phyloP scores from a whole-genome alignment of 768 basidiomycete species.

The Agrocybe praecox region DNA sequence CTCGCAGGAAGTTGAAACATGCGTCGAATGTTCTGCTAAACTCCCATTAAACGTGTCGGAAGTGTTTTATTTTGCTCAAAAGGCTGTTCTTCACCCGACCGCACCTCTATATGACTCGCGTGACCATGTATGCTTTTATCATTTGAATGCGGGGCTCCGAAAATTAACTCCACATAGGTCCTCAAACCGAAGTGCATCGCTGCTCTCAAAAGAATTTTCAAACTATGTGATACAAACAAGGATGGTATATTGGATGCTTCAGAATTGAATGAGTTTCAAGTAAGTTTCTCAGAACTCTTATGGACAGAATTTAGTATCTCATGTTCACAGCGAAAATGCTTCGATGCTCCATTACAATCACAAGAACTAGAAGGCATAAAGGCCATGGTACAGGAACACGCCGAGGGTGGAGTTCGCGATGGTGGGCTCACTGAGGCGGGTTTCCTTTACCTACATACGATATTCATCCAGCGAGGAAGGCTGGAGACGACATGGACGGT shows the following conservation, averaged over 20 bases:
- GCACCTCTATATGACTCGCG: constrained; percentile 96
- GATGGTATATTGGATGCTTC: constrained; percentile 88
- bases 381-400: constrained; percentile 84
- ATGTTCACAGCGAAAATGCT: constrained; percentile 84
- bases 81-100: constrained; percentile 95
- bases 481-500: constrained; percentile 99
- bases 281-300: constrained; percentile 31
- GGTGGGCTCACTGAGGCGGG: constrained; percentile 90
- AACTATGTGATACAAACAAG: constrained; percentile 92
- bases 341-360: constrained; percentile 87
- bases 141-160: not conserved
- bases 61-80: constrained; percentile 98
- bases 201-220: constrained; percentile 93
- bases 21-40: constrained; percentile 95
- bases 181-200: constrained; percentile 91
- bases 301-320: not conserved
- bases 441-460: constrained; percentile 93
- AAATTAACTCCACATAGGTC: constrained; percentile 48
- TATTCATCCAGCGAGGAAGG: constrained; percentile 93
- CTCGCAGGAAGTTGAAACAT: constrained; percentile 93
- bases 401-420: constrained; percentile 72
- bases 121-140: constrained; percentile 70
- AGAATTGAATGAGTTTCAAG: constrained; percentile 97
- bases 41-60: constrained; percentile 91
- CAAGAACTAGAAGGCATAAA: constrained; percentile 97